Conservation (phyloP, 2,329 filamentous ascomycete species). For the Didymosphaeria variabile region DNA sequence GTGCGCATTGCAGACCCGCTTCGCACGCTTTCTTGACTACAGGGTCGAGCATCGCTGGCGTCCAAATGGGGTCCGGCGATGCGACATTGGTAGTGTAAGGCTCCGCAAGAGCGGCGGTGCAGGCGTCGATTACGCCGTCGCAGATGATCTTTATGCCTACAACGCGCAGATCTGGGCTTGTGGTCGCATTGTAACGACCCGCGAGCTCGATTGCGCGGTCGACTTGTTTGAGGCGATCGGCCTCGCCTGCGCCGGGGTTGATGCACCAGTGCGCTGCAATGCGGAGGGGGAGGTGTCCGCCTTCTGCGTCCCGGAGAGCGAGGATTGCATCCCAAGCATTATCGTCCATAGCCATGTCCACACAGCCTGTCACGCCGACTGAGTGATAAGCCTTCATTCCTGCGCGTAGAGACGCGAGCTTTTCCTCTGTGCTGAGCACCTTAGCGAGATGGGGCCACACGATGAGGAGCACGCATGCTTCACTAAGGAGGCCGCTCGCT, state of each 20-base stretch:
- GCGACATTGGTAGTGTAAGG: slow-evolving; percentile 63
- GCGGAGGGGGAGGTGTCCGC: slow-evolving; percentile 54
- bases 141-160: slow-evolving; percentile 72
- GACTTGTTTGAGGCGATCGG: slow-evolving; percentile 60
- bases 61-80: slow-evolving; percentile 64
- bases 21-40: slow-evolving; percentile 64
- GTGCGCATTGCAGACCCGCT: slow-evolving; percentile 66
- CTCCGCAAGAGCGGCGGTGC: slow-evolving; percentile 68
- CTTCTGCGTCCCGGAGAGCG: slow-evolving; percentile 45
- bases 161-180: slow-evolving; percentile 60
- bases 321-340: slow-evolving; percentile 63
- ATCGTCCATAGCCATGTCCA: slow-evolving; percentile 70
- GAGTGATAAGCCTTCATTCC: slow-evolving; percentile 61
- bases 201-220: slow-evolving; percentile 61
- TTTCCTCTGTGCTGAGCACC: slow-evolving; percentile 59
- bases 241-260: slow-evolving; percentile 55
- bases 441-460: slow-evolving; percentile 64
- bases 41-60: slow-evolving; percentile 59
- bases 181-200: slow-evolving; percentile 55
- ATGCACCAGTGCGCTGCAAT: slow-evolving; percentile 68
- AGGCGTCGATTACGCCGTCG: slow-evolving; percentile 72
- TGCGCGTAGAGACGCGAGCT: slow-evolving; percentile 56
- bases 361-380: slow-evolving; percentile 63
- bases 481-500: slow-evolving; percentile 61
- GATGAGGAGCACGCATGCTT: slow-evolving; percentile 63